Conservation (phyloP, 108 stramenopile species). For the Cylindrotheca closterium region DNA sequence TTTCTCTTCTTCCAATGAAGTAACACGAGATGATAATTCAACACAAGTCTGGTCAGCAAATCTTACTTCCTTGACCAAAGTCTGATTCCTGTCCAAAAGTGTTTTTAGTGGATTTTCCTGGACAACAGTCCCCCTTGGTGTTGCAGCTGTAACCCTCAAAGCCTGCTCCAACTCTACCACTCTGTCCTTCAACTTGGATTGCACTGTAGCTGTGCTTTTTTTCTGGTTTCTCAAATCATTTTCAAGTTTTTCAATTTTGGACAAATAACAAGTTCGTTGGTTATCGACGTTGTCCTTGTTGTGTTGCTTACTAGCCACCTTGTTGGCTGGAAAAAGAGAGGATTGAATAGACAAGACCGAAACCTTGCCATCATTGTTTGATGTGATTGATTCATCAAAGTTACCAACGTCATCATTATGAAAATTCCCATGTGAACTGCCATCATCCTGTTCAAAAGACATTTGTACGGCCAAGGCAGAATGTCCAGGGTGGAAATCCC, state of each 20-base stretch:
- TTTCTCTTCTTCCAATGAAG: constrained; percentile 26
- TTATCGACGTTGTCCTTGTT: no score
- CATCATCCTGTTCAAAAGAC: no score
- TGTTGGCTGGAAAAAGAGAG: no score
- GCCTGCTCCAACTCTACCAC: constrained; percentile 29
- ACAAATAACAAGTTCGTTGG: background rate
- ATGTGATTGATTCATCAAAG: no score
- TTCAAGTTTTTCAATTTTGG: constrained; percentile 25
- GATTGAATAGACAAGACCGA: no score
- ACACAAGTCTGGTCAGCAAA: constrained; percentile 89
- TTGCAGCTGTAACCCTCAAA: constrained; percentile 22
- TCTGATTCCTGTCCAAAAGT: constrained; percentile 72
- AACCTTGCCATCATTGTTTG: no score
- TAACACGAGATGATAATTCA: constrained; percentile 46
- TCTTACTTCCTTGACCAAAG: constrained; percentile 78
- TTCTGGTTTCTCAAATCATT: constrained; percentile 14
- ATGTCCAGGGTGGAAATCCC: no score
- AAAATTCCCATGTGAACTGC: no score
- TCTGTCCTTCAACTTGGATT: constrained; percentile 18
- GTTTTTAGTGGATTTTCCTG: constrained; percentile 39
- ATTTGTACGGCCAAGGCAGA: no score
- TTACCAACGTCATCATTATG: no score
- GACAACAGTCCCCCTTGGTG: constrained; percentile 30
- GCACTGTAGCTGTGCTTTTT: constrained; percentile 20
- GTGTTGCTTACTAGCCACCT: no score